Evolutionary conservation across 345 rosid genomes (phyloP).

Genomic region (Noccaea bulbosa): DNA sequence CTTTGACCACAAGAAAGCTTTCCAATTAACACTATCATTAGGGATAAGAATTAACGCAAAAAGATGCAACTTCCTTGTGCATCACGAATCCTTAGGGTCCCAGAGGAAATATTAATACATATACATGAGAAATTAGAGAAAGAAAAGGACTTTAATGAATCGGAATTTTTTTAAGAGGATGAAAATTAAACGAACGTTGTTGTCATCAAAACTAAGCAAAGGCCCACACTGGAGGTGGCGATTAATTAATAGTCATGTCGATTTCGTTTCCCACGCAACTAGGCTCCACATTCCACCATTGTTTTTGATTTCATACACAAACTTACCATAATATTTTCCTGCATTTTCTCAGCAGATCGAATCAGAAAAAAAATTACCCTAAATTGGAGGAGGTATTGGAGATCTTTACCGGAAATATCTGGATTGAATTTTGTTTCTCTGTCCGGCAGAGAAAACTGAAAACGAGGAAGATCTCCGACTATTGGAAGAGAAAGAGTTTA

Average conservation of each 20-base stretch:
- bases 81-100: background rate
- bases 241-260: slow-evolving; percentile 11
- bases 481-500: slow-evolving; percentile 1
- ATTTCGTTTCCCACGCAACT: background rate
- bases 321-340: background rate
- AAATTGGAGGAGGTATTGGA: background rate
- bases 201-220: slow-evolving; percentile 10
- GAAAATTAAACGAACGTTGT: slow-evolving; percentile 19
- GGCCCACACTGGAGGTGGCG: slow-evolving; percentile 5
- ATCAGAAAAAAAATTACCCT: background rate
- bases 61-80: slow-evolving; percentile 1
- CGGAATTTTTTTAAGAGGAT: slow-evolving; percentile 16
- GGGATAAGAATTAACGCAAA: no score
- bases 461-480: background rate
- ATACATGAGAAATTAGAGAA: background rate
- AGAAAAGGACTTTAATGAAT: background rate
- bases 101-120: background rate
- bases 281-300: slow-evolving; percentile 31
- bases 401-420: slow-evolving; percentile 11
- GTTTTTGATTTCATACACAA: background rate
- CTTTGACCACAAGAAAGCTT: slow-evolving; percentile 10
- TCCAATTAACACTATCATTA: background rate
- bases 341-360: background rate
- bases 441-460: background rate
- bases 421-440: slow-evolving; percentile 8